These are phyloP conservation scores for Actinomucor elegans DNA, from an alignment of 371 early-diverging fungal genomes.

Conservation along the genomic window DNA sequence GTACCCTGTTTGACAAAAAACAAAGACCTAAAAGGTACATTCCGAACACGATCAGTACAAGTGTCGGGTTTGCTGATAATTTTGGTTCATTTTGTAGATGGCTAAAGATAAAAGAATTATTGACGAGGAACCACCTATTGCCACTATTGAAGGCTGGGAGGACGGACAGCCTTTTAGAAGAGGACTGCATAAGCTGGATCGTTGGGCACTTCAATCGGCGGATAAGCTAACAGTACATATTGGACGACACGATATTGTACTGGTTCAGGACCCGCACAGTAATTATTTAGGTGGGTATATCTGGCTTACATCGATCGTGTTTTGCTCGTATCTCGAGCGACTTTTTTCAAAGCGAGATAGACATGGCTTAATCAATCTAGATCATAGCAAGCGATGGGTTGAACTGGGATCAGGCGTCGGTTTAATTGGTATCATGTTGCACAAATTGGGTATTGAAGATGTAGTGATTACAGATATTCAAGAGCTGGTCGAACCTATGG, in stretches of 20 bases:
- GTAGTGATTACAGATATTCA: constrained; percentile 50
- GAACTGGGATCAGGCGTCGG: constrained; percentile 57
- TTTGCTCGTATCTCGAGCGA: constrained; percentile 44
- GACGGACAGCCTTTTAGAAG: constrained; percentile 46
- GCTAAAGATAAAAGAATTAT: constrained; percentile 10
- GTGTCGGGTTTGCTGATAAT: too few relatives aligned
- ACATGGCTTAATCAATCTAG: constrained; percentile 38
- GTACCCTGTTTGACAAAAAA: too few relatives aligned
- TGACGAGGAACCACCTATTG: constrained; percentile 34
- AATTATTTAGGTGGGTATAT: constrained; percentile 48
- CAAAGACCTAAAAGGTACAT: too few relatives aligned
- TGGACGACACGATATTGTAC: constrained; percentile 31
- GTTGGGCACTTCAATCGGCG: constrained; percentile 56
- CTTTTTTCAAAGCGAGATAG: constrained; percentile 24
- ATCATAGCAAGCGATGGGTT: constrained; percentile 43
- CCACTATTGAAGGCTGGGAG: constrained; percentile 55
- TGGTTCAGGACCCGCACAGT: constrained; percentile 53
- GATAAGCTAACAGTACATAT: constrained; percentile 45
- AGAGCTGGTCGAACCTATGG: constrained; percentile 42
- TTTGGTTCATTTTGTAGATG: too few relatives aligned
- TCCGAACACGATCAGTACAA: too few relatives aligned
- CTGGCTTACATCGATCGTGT: constrained; percentile 49
- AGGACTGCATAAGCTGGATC: constrained; percentile 42
- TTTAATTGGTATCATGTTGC: constrained; percentile 49
- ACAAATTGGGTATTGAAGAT: constrained; percentile 42